Evolutionary conservation across 2,329 filamentous ascomycete species (phyloP).

Genomic region (Claviceps pusilla): DNA sequence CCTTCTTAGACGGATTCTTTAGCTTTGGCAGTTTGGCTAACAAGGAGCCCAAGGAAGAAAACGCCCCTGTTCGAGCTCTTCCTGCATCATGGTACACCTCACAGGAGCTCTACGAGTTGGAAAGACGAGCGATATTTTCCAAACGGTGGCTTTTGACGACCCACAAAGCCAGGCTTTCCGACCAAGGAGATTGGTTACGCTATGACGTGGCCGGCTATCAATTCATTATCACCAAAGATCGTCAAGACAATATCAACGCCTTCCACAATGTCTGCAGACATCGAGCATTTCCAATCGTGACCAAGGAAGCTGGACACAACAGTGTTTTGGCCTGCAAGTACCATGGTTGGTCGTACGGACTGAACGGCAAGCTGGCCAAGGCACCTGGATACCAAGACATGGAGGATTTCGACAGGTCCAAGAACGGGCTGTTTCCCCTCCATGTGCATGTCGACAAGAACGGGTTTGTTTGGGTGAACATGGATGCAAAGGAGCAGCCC

Average conservation of each 20-base stretch:
- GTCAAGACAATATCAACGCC: conserved; percentile 36
- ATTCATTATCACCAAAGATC: conserved; percentile 37
- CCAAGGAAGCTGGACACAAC: conserved; percentile 32
- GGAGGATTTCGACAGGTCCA: conserved; percentile 37
- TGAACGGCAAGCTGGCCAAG: conserved; percentile 42
- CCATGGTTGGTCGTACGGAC: conserved; percentile 48
- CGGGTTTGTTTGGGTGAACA: conserved; percentile 45
- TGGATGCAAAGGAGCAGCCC: conserved; percentile 30
- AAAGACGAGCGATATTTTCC: conserved; percentile 42
- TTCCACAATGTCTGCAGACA: conserved; percentile 51
- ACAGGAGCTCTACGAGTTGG: conserved; percentile 40
- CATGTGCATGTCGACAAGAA: conserved; percentile 37
- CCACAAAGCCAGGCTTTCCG: conserved; percentile 32
- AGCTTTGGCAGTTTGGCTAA: conserved; percentile 17
- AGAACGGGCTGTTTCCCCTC: conserved; percentile 41
- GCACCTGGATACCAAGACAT: conserved; percentile 43
- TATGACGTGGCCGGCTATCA: conserved; percentile 40
- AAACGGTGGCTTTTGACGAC: conserved; percentile 41
- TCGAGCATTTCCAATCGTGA: conserved; percentile 43
- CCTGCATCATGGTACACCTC: conserved; percentile 37
- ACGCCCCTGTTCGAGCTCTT: conserved; percentile 21
- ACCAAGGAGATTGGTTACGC: conserved; percentile 41
- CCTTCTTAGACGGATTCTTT: conserved; percentile 23
- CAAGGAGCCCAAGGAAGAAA: conserved; percentile 12
- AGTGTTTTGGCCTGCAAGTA: conserved; percentile 44